These are phyloP conservation scores for Alternaria solani DNA, from an alignment of 2,329 filamentous ascomycete species.

Conservation along the genomic window DNA sequence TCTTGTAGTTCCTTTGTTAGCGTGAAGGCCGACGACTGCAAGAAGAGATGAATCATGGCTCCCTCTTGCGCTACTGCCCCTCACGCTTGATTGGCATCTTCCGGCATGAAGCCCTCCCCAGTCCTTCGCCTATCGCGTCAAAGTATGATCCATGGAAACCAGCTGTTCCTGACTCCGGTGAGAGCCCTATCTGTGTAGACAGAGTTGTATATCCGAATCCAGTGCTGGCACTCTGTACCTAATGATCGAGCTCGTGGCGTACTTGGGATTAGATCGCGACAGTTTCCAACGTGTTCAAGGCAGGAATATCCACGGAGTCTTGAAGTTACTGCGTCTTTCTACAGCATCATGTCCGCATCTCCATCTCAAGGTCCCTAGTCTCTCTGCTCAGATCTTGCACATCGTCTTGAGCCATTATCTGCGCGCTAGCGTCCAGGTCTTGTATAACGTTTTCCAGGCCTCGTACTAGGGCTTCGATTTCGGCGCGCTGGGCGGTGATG, in stretches of 20 bases:
- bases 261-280: not conserved
- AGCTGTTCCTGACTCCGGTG: not conserved
- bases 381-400: slow-evolving; percentile 48
- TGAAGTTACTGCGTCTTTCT: not conserved
- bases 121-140: not conserved
- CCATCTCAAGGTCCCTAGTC: slow-evolving; percentile 46
- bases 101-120: not conserved
- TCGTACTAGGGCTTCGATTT: slow-evolving; percentile 64
- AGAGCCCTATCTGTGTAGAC: not conserved
- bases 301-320: not conserved
- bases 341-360: slow-evolving; percentile 44
- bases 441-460: slow-evolving; percentile 64
- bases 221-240: not conserved
- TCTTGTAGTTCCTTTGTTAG: not conserved
- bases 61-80: not conserved
- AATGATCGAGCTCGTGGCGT: not conserved
- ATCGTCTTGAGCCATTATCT: slow-evolving; percentile 51
- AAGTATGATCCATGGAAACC: not conserved
- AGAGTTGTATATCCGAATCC: not conserved
- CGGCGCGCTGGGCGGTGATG: slow-evolving; percentile 62
- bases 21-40: not conserved
- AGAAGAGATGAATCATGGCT: not conserved
- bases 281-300: not conserved
- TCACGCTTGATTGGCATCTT: not conserved
- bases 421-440: slow-evolving; percentile 63